phyloP scores from a whole-genome alignment of 257 asterid species.

The Thymus mandschuricus region DNA sequence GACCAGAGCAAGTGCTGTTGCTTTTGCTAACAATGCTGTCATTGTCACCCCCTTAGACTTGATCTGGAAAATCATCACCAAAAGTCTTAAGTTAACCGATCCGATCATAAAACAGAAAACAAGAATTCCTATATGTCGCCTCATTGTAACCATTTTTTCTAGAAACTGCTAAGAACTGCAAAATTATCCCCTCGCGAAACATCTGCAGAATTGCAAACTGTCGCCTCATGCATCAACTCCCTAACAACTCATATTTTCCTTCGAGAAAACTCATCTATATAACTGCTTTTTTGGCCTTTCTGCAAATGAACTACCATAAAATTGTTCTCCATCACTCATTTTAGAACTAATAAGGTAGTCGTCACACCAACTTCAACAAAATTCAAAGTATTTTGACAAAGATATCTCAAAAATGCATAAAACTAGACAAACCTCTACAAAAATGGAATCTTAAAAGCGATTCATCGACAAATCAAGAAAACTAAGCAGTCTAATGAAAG shows the following conservation, averaged over 20 bases:
- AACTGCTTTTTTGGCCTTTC: neutral
- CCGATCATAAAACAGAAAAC: neutral
- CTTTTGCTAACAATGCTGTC: constrained; percentile 96
- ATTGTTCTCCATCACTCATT: constrained; percentile 9
- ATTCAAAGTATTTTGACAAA: constrained; percentile 2
- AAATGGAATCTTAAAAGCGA: neutral
- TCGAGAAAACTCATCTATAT: neutral
- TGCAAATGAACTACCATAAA: constrained; percentile 18
- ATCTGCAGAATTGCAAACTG: neutral
- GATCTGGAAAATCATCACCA: constrained; percentile 46
- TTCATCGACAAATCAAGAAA: constrained; percentile 4
- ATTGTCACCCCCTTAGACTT: constrained; percentile 99
- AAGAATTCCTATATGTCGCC: no score
- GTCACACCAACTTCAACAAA: neutral
- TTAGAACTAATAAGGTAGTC: neutral
- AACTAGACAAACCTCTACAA: constrained; percentile 23
- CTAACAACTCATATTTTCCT: constrained; percentile 24
- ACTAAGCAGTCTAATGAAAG: constrained; percentile 16
- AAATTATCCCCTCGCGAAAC: constrained; percentile 14
- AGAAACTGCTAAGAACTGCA: constrained; percentile 6
- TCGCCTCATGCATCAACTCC: constrained; percentile 14
- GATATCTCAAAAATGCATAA: neutral
- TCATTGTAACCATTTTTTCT: neutral
- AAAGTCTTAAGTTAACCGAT: constrained; percentile 25
- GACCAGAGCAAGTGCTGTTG: constrained; percentile 89